Evolutionary conservation across 2,329 filamentous ascomycete species (phyloP), one percentile per base, ranked within the genome.

Genomic region (Leptographium lundbergii): DNA sequence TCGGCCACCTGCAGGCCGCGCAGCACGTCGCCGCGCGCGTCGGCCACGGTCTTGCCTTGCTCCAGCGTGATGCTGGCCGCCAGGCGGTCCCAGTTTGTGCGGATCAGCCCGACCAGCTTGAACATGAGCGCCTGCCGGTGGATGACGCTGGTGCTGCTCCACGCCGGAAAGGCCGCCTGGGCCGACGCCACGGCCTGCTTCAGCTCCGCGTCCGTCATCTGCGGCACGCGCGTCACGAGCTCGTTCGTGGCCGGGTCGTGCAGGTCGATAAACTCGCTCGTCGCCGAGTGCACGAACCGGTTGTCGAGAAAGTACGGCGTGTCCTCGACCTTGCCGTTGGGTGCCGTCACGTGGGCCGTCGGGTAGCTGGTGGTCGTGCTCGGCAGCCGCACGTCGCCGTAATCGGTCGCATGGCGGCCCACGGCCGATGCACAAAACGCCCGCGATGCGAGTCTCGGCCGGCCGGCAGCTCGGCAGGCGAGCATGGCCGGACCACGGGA

Each of bases 1-100:
- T 94, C 89, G 3, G 89, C 89, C 29, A 94, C 89, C 77, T 94
- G 89, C 61, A 94, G 77, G 54, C 89, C 89, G 65, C 89, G 81
- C 56, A 92, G 80, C 25, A 94, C 89, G 70, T 94, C 89, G 52
- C 89, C 89, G 72, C 79, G 86, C 42, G 89, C 88, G 71, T 94
- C 89, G 57, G 86, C 86, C 71, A 92, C 86, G 0, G 89, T 94
- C 81, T 94, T 94, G 71, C 89, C 89, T 77, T 94, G 89, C 76
- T 94, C 89, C 59, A 92, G 78, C 7, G 88, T 91, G 71, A 94
- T 94, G 74, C 86, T 90, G 14, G 89, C 88, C 19, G 89, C 89
- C 65, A 94, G 75, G 22, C 89, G 80, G 71, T 94, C 89, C 88
- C 88, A 91, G 75, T 94, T 87, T 74, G 91, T 86, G 57, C 87